These are phyloP conservation scores for Rosa lucieae DNA, from an alignment of 306 rosid species.

Conservation along the genomic window DNA sequence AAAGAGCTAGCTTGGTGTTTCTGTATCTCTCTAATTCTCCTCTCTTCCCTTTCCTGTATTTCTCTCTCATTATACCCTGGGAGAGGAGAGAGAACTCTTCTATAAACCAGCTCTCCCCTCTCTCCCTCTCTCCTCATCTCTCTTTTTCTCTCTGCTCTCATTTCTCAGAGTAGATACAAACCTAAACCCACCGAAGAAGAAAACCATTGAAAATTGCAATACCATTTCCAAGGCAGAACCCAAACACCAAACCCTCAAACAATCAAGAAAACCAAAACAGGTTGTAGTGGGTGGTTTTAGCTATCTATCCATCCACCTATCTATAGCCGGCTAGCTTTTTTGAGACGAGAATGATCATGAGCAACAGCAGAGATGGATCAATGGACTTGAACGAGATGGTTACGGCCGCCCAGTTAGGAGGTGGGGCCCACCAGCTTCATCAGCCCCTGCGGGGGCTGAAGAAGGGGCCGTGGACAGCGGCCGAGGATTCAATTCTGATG, in stretches of 20 bases:
- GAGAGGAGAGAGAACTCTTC: slow-evolving; percentile 50
- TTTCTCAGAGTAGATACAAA: slow-evolving; percentile 12
- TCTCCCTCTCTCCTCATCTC: not conserved
- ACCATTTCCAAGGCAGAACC: slow-evolving; percentile 6
- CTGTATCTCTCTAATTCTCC: not conserved
- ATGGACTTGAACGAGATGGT: slow-evolving; percentile 13
- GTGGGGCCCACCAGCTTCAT: not conserved
- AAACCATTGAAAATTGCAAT: not conserved
- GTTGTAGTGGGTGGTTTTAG: not conserved
- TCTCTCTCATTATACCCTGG: slow-evolving; percentile 21
- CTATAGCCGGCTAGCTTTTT: not conserved
- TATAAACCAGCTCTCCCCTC: not conserved
- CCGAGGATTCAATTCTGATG: slow-evolving; percentile 55
- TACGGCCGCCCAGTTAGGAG: not conserved
- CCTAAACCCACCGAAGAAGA: not conserved
- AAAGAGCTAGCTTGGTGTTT: not conserved
- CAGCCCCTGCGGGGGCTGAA: slow-evolving; percentile 32
- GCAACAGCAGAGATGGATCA: not conserved
- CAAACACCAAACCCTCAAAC: not conserved
- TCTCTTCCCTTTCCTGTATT: slow-evolving; percentile 27
- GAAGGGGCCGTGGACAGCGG: slow-evolving; percentile 84
- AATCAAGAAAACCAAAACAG: not conserved
- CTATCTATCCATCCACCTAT: not conserved
- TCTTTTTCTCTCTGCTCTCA: not conserved
- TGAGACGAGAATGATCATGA: slow-evolving; percentile 10